These are phyloP conservation scores for Quercus parvula DNA, from an alignment of 306 rosid genomes.

Conservation along the genomic window DNA sequence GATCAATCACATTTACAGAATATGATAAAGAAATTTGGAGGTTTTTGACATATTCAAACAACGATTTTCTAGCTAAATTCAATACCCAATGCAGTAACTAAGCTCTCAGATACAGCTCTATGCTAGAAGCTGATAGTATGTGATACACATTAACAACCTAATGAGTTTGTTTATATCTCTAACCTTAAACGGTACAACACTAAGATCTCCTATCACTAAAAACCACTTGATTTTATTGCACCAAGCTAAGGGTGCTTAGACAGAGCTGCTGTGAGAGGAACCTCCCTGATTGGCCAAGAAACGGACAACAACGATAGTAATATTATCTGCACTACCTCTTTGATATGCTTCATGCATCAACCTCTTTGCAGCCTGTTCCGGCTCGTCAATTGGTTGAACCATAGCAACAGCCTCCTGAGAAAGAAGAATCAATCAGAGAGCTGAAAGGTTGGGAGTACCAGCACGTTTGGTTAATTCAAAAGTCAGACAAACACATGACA, in stretches of 20 bases:
- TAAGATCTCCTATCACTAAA: slow-evolving; percentile 39
- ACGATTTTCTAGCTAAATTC: slow-evolving; percentile 34
- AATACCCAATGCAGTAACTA: slow-evolving; percentile 26
- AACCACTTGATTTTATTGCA: slow-evolving; percentile 30
- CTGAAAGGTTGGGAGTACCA: neutral
- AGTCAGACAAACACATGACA: neutral
- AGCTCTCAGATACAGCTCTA: slow-evolving; percentile 28
- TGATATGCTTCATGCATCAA: slow-evolving; percentile 81
- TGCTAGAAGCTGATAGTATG: slow-evolving; percentile 20
- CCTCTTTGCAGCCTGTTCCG: slow-evolving; percentile 89
- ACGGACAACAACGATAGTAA: slow-evolving; percentile 90
- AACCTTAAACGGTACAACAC: slow-evolving; percentile 42
- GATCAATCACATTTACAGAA: slow-evolving; percentile 21
- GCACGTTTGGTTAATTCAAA: neutral
- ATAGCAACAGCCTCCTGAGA: slow-evolving; percentile 85
- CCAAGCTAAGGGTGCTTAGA: slow-evolving; percentile 22
- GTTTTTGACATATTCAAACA: slow-evolving; percentile 32
- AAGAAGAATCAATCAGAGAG: neutral
- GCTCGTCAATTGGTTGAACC: slow-evolving; percentile 72
- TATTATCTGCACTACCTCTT: slow-evolving; percentile 94
- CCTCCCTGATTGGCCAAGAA: slow-evolving; percentile 64
- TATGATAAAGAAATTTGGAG: slow-evolving; percentile 17
- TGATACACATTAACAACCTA: slow-evolving; percentile 18
- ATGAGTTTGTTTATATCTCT: slow-evolving; percentile 24
- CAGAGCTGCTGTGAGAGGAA: slow-evolving; percentile 43